Base-by-base conservation (phyloP, 306 rosid genomes). In the Cucumis cinereus region DNA sequence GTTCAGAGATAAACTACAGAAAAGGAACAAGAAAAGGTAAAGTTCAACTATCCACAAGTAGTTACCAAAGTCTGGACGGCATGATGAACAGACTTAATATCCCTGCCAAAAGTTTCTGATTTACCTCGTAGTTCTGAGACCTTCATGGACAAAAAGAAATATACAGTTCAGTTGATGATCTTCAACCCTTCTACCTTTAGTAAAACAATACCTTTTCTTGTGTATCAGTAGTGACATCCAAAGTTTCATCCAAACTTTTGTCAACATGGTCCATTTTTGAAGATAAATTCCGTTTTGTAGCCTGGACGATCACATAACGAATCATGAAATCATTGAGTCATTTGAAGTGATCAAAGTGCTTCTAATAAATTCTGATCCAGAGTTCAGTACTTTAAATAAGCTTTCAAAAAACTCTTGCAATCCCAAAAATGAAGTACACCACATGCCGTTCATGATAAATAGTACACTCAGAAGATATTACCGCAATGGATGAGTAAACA, bases 401-500 rank as follows among this genome's bases (percentile, higher is more conserved):
- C 17, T 53, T 14, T 50, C 61, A 2, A 72, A 28, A 20, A 28
- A 71, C 35, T 47, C 60, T 50, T 26, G 43, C 76, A 50, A 72
- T 28, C 76, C 40, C 40, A 19, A 72, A 52, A 72, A 50, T 26
- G 5, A 72, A 47, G 15, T 49, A 16, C 17, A 16, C 17, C 6
- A 72, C 50, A 53, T 52, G 76, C 61, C 19, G 57, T 19, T 50
- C 5, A 4, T 26, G 8, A 72, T 30, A 52, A 26, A 53, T 50
- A 17, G 61, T 72, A 49, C 58, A 70, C 0, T 71, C 40, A 19
- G 15, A 52, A 52, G 40, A 72, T 47, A 79, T 84, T 89, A 83
- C 99, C 86, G 84, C 80, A 74, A 92, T 77, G 40, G 99, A 87
- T 50, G 86, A 84, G 84, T 90, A 89, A 75, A 95, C 84, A 83